phyloP scores from a whole-genome alignment of 1,284 basidiomycete genomes.

The Puccinia horiana region DNA sequence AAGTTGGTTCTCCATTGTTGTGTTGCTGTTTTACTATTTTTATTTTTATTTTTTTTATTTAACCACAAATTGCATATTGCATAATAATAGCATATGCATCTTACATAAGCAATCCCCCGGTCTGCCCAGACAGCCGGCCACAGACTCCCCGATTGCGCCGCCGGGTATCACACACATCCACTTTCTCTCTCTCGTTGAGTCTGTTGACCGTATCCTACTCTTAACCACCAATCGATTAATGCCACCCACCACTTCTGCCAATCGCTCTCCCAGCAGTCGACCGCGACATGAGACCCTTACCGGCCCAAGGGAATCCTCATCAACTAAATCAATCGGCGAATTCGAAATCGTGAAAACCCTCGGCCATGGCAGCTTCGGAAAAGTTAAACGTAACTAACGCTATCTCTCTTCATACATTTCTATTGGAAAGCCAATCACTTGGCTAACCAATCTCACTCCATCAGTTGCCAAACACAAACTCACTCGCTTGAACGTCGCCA shows the following conservation, averaged over 20 bases:
- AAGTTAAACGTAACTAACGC: conserved; percentile 43
- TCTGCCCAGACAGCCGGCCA: no score
- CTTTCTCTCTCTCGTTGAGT: neutral
- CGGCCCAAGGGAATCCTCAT: conserved; percentile 18
- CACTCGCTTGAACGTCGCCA: conserved; percentile 42
- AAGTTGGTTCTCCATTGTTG: neutral
- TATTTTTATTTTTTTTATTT: neutral
- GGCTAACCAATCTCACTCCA: neutral
- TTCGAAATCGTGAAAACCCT: conserved; percentile 48
- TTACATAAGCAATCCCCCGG: no score
- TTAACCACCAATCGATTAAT: neutral
- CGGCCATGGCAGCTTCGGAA: conserved; percentile 49
- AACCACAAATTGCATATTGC: neutral
- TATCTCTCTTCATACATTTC: neutral
- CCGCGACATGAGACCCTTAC: conserved; percentile 1
- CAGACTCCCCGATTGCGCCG: neutral
- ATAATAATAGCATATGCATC: neutral
- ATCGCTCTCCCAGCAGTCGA: conserved; percentile 11
- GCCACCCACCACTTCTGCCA: conserved; percentile 8
- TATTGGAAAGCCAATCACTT: neutral
- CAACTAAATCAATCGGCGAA: conserved; percentile 40
- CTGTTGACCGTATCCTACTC: neutral
- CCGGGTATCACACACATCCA: neutral
- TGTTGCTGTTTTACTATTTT: neutral
- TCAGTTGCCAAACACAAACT: conserved; percentile 45